Evolutionary conservation across 176 grass and related monocot species (phyloP), one percentile per base, ranked within the genome.

Genomic region (Ampelocalamus luodianensis): DNA sequence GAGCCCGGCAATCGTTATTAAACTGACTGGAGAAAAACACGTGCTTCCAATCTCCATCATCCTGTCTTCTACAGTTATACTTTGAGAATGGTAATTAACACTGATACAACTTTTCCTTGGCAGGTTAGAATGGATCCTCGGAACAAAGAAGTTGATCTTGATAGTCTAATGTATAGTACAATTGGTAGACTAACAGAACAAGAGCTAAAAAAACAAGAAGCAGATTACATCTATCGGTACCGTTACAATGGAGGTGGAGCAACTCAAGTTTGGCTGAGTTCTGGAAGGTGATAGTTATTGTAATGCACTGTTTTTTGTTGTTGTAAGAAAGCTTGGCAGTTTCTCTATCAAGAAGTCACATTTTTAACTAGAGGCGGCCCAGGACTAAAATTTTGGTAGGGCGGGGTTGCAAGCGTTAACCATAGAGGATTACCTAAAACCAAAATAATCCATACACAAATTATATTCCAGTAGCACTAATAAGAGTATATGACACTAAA

Each of bases 191-290:
- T 99, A 80, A 94, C 91, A 43, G 96, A 99, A 87, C 93, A 99
- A 89, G 88, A 96, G 68, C 88, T 99, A 63, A 96, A 91, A 77
- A 89, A 65, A 64, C 93, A 96, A 92, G 96, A 99, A 87, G 93
- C 91, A 46, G 93, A 96, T 87, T 99, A 99, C 74, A 89, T 99
- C 71, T 96, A 99, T 72, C 93, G 84, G 18, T 99, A 99, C 80
- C 93, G 93, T 68, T 99, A 99, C 66, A 92, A 94, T 75, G 93
- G 96, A 44, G 96, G 96, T 84, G 96, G 96, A 20, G 88, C 96
- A 87, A 92, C 91, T 88, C 96, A 99, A 90, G 96, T 96, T 92
- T 99, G 96, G 96, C 84, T 99, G 77, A 96, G 96, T 92, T 99
- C 96, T 83, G 93, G 96, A 87, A 96, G 96, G 96, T 96, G 88